These are phyloP conservation scores for Arthrocladium fulminans DNA, from an alignment of 2,329 filamentous ascomycete species.

Conservation along the genomic window DNA sequence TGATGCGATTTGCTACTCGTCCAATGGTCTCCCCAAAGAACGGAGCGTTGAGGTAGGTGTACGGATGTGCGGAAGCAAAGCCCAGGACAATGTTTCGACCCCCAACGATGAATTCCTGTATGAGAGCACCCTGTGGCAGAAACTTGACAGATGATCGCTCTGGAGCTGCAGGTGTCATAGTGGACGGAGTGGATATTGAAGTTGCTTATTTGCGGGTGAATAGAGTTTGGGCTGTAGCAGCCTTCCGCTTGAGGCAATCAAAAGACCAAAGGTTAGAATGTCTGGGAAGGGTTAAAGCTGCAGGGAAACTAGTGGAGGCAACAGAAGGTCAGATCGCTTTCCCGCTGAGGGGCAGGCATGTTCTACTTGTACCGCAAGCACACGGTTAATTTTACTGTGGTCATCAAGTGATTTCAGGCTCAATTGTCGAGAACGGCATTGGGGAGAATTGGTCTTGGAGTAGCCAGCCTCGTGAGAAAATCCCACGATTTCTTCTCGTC, in stretches of 20 bases:
- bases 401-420: not conserved
- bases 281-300: not conserved
- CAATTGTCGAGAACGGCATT: not conserved
- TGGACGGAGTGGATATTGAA: not conserved
- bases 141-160: conserved; percentile 37
- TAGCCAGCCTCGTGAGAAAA: too few relatives aligned
- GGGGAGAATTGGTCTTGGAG: too few relatives aligned
- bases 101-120: conserved; percentile 65
- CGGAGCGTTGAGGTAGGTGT: conserved; percentile 63
- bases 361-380: not conserved
- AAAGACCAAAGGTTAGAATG: not conserved
- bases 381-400: not conserved
- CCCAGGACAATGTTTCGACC: conserved; percentile 80
- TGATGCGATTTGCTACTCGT: conserved; percentile 70
- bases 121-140: conserved; percentile 38
- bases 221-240: too few relatives aligned
- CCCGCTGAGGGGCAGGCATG: not conserved
- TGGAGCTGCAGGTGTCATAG: not conserved
- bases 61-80: conserved; percentile 67
- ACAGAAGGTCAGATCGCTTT: not conserved
- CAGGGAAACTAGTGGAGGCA: not conserved
- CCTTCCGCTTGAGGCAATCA: not conserved
- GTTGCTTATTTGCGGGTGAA: not conserved
- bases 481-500: too few relatives aligned
- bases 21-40: conserved; percentile 95